Evolutionary conservation across 495 filamentous ascomycete genomes (phyloP), one percentile per base, ranked within the genome.

Genomic region (Hypoxylon perforatum): DNA sequence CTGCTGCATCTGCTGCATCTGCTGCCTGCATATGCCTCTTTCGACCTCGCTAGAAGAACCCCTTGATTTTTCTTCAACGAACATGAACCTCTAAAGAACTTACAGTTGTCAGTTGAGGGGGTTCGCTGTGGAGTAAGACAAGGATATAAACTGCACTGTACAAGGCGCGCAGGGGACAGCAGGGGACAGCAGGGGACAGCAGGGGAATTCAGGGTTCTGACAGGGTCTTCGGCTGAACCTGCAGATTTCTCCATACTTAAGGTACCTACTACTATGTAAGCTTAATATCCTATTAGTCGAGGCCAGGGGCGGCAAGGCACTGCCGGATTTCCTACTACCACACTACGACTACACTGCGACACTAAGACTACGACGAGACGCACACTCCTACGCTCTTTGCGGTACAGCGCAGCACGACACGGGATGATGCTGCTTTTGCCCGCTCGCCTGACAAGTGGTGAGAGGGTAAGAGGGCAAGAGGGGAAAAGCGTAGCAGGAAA

Each of bases 101-200:
- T 65, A 60, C 66, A 69, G 66, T 61, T 69, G 66, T 64, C 66
- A 64, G 66, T 69, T 57, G 61, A 69, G 66, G 56, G 66, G 60
- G 61, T 69, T 52, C 23, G 18, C 15, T 49, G 66, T 64, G 66
- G 66, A 61, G 66, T 23, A 56, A n/a, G 30, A 41, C 55, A 60
- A 46, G 66, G 66, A 52, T 60, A 28, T 61, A 64, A 64, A 46
- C 25, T 28, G 25, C 25, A 28, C 25, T 3, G 25, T 28, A 28
- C 25, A 69, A 54, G 45, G 56, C 50, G 64, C 60, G 66, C 66
- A 69, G 66, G n/a, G n/a, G n/a, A n/a, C n/a, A n/a, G n/a, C n/a
- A n/a, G n/a, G n/a, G n/a, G n/a, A n/a, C n/a, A n/a, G n/a, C n/a
- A n/a, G n/a, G n/a, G n/a, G n/a, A n/a, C n/a, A n/a, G n/a, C n/a